phyloP scores from a whole-genome alignment of 257 asterid species.

The Thymus quinquecostatus region DNA sequence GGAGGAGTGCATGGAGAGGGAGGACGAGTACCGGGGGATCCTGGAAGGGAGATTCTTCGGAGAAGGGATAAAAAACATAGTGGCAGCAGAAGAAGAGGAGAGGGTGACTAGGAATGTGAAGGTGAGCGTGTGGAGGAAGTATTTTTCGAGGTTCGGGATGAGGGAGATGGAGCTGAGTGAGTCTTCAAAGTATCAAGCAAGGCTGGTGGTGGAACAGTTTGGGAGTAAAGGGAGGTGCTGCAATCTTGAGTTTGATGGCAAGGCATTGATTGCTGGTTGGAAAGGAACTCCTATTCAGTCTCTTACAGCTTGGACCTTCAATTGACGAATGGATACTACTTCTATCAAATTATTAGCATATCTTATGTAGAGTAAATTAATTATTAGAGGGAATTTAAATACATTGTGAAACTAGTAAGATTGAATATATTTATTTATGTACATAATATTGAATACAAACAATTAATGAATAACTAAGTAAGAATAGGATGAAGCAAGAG shows the following conservation, averaged over 20 bases:
- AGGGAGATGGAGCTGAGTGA: conserved; percentile 51
- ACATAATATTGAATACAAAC: too few relatives aligned
- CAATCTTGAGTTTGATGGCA: conserved; percentile 46
- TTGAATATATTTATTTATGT: too few relatives aligned
- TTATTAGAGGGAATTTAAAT: too few relatives aligned
- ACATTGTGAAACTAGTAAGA: too few relatives aligned
- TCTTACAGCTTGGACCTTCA: conserved; percentile 51
- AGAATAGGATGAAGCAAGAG: conserved; percentile 34
- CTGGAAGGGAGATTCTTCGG: conserved; percentile 55
- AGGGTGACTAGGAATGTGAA: conserved; percentile 57
- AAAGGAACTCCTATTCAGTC: conserved; percentile 57
- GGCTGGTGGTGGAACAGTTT: conserved; percentile 45
- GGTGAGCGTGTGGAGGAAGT: conserved; percentile 73
- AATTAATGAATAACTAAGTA: too few relatives aligned
- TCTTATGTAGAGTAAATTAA: too few relatives aligned
- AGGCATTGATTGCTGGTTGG: conserved; percentile 52
- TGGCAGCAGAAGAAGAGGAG: conserved; percentile 53
- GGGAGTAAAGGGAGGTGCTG: conserved; percentile 38
- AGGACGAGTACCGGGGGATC: conserved; percentile 36
- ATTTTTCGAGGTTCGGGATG: conserved; percentile 52
- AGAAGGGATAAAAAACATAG: conserved; percentile 57
- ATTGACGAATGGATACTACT: too few relatives aligned
- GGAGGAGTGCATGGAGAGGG: conserved; percentile 59
- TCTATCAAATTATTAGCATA: too few relatives aligned
- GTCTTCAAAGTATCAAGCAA: conserved; percentile 53